Conservation (phyloP, 805 yeast species). For the Schwanniomyces polymorphus region DNA sequence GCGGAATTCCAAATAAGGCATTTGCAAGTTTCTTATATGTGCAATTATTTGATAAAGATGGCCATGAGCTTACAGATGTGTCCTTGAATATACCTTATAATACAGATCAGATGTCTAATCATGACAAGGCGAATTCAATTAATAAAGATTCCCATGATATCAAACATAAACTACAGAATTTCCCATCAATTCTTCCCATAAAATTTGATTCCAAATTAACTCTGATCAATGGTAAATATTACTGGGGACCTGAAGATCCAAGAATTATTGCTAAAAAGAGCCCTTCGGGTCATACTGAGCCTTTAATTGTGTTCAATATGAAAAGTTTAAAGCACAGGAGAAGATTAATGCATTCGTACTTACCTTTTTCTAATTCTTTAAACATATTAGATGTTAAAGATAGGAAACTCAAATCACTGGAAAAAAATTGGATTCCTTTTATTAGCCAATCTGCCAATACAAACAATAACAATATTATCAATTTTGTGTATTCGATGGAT, state of each 20-base stretch:
- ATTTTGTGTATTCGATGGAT: conserved; percentile 23
- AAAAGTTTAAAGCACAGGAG: conserved; percentile 5
- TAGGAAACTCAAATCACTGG: conserved; percentile 14
- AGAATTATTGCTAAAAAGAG: conserved; percentile 11
- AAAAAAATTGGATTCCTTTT: conserved; percentile 30
- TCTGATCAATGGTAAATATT: conserved; percentile 7
- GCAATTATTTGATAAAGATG: conserved; percentile 18
- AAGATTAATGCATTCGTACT: conserved; percentile 10
- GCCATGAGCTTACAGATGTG: conserved; percentile 17
- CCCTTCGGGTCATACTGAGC: conserved; percentile 19
- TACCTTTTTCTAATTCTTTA: conserved; percentile 13
- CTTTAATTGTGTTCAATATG: conserved; percentile 24
- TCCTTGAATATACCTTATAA: conserved; percentile 18
- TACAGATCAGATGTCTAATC: conserved; percentile 8
- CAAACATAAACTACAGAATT: conserved; percentile 13
- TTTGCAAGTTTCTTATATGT: conserved; percentile 16
- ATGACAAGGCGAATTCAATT: conserved; percentile 15
- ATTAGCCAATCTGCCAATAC: conserved; percentile 5
- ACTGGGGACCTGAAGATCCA: conserved; percentile 18
- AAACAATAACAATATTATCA: conserved; percentile 8
- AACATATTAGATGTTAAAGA: conserved; percentile 11
- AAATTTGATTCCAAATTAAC: conserved; percentile 9
- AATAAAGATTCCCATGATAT: conserved; percentile 6
- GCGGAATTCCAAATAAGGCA: conserved; percentile 14
- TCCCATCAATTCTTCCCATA: conserved; percentile 18